These are phyloP conservation scores for Sisymbrium altissimum DNA, from an alignment of 345 rosid species.

Conservation along the genomic window DNA sequence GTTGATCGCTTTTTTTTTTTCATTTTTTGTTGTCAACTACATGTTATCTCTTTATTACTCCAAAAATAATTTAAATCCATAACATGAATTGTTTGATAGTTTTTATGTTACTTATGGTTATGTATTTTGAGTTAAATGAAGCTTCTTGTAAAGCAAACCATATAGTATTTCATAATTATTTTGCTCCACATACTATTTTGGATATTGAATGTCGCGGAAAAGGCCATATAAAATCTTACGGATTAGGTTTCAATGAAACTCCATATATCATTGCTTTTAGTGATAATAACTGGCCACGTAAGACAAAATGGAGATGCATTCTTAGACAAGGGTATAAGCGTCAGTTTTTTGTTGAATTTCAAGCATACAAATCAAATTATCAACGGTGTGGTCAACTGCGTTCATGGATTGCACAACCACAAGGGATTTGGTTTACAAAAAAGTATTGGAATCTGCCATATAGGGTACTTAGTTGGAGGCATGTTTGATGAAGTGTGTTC, in stretches of 20 bases:
- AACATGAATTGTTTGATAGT: not conserved
- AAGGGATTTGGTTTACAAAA: not conserved
- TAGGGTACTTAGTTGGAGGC: not conserved
- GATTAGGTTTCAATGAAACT: not conserved
- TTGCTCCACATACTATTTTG: not conserved
- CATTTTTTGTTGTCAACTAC: no score
- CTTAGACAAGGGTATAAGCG: not conserved
- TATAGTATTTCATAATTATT: not conserved
- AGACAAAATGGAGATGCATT: not conserved
- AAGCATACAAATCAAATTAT: not conserved
- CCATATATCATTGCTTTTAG: not conserved
- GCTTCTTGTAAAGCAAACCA: not conserved
- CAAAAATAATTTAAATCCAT: not conserved
- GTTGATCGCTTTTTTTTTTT: not conserved
- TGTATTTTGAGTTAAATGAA: not conserved
- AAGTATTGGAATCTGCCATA: not conserved
- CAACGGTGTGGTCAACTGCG: not conserved
- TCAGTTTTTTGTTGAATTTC: not conserved
- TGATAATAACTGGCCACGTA: not conserved
- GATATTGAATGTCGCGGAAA: no score
- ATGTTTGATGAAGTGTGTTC: no score
- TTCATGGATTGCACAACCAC: not conserved
- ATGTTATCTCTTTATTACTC: not conserved
- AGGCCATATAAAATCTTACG: not conserved
- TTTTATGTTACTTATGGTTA: not conserved